Conservation (phyloP, 2,329 filamentous ascomycete species). For the Elsinoe fawcettii region DNA sequence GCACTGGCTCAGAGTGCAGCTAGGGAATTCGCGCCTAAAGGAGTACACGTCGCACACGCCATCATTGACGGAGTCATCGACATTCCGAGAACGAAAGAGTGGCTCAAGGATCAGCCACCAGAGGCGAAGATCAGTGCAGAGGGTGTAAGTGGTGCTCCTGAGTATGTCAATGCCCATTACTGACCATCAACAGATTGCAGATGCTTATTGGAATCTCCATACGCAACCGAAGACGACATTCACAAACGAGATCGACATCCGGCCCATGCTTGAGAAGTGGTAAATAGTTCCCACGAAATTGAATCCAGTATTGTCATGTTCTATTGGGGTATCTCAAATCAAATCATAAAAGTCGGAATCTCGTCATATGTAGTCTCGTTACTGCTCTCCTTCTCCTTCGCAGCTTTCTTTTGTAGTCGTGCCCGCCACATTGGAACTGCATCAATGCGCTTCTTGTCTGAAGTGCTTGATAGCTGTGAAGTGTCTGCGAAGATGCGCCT, state of each 20-base stretch:
- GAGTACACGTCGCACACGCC: slow-evolving; percentile 74
- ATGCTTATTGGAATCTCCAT: slow-evolving; percentile 77
- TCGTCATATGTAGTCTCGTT: slow-evolving; percentile 25
- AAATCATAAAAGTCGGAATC: slow-evolving; percentile 41
- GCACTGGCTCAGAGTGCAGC: slow-evolving; percentile 68
- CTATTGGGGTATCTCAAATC: slow-evolving; percentile 16
- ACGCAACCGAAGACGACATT: slow-evolving; percentile 71
- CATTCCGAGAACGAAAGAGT: slow-evolving; percentile 61
- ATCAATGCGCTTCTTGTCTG: neutral
- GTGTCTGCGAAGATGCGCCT: neutral
- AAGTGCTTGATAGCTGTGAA: neutral
- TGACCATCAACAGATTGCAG: slow-evolving; percentile 59
- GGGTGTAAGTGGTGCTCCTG: slow-evolving; percentile 51
- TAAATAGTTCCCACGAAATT: slow-evolving; percentile 32
- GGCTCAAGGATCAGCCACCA: slow-evolving; percentile 45
- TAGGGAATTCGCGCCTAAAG: slow-evolving; percentile 74
- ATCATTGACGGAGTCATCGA: slow-evolving; percentile 83
- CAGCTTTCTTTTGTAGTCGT: slow-evolving; percentile 25
- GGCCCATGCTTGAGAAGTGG: slow-evolving; percentile 79
- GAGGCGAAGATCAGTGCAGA: slow-evolving; percentile 67
- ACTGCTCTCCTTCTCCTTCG: slow-evolving; percentile 24
- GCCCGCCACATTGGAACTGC: slow-evolving; percentile 23
- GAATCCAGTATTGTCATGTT: neutral
- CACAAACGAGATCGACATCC: slow-evolving; percentile 72
- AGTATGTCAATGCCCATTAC: slow-evolving; percentile 7